Percentiles rank a stretch among this genome's conserved stretches.
Conservation (phyloP, 805 yeast species). For the Vanderwaltozyma yarrowii region DNA sequence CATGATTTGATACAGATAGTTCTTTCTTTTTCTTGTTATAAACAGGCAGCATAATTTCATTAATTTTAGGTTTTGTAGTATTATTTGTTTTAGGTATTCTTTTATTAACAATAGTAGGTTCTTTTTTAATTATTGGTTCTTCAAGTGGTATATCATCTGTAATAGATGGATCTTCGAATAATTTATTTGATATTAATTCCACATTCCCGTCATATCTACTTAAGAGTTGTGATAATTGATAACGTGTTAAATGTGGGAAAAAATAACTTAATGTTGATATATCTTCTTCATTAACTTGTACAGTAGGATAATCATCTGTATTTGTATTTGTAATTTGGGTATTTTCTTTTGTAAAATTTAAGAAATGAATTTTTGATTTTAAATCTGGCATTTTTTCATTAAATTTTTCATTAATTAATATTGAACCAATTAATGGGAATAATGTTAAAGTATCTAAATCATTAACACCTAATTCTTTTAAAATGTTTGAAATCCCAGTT, state of each 20-base stretch:
- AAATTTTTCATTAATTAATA: conserved; percentile 41
- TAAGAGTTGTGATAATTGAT: conserved; percentile 41
- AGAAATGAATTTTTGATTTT: conserved; percentile 39
- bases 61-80: too few relatives aligned
- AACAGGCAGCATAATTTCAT: neutral
- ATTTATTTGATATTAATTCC: conserved; percentile 44
- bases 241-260: conserved; percentile 51
- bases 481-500: conserved; percentile 32
- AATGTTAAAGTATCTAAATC: conserved; percentile 34
- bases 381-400: conserved; percentile 41
- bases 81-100: neutral
- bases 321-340: neutral
- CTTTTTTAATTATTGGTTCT: conserved; percentile 2
- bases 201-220: conserved; percentile 39
- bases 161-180: conserved; percentile 53
- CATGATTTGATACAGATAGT: conserved; percentile 11
- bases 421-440: conserved; percentile 46
- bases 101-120: neutral
- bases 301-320: neutral
- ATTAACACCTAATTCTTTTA: conserved; percentile 36
- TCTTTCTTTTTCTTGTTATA: conserved; percentile 4
- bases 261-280: conserved; percentile 41
- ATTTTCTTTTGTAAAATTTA: conserved; percentile 18
- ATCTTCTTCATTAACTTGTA: conserved; percentile 24
- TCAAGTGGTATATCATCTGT: conserved; percentile 26